These are phyloP conservation scores for Tagetes patula DNA, from an alignment of 129 eudicot genomes.

Conservation along the genomic window DNA sequence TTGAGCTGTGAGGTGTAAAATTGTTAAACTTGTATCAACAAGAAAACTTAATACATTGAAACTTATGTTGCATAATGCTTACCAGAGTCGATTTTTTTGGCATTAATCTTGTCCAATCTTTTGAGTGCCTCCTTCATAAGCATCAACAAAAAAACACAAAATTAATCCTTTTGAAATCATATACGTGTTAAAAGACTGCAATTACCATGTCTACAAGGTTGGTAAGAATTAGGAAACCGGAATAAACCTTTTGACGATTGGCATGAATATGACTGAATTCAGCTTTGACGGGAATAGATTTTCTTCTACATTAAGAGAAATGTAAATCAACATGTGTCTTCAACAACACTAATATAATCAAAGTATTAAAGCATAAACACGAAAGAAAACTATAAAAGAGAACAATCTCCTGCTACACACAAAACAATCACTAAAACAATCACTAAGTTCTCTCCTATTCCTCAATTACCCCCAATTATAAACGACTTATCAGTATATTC, in stretches of 20 bases:
- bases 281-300: constrained; percentile 36
- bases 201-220: constrained; percentile 7
- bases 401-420: constrained; percentile 11
- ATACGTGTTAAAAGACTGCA: not conserved
- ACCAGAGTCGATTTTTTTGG: constrained; percentile 46
- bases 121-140: constrained; percentile 38
- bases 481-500: not conserved
- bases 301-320: constrained; percentile 37
- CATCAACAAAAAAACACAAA: constrained; percentile 7
- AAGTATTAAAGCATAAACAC: constrained; percentile 6
- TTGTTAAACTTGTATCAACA: constrained; percentile 13
- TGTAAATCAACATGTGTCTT: not conserved
- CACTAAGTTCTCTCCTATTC: constrained; percentile 10
- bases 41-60: not conserved
- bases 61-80: constrained; percentile 17
- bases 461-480: not conserved
- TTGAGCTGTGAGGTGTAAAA: constrained; percentile 31
- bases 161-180: constrained; percentile 2
- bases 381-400: constrained; percentile 4
- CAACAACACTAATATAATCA: constrained; percentile 1
- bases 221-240: not conserved
- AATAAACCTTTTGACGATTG: constrained; percentile 46
- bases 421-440: constrained; percentile 1
- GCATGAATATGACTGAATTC: constrained; percentile 32
- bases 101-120: constrained; percentile 41